Evolutionary conservation across 768 basidiomycete genomes (phyloP).

Genomic region (Brasilioporus rufonigricans): DNA sequence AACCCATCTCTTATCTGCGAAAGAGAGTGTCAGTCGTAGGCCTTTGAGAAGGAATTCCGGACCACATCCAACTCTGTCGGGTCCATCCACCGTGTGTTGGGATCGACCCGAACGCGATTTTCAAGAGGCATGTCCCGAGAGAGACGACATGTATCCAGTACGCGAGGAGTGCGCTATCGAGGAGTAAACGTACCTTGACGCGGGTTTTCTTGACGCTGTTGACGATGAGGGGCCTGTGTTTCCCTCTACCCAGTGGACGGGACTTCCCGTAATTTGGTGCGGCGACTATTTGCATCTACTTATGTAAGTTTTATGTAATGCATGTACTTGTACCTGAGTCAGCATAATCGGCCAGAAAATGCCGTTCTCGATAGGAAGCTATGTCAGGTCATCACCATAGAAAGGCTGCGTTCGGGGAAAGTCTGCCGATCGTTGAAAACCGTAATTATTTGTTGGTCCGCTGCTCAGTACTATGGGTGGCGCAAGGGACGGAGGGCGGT

Average conservation of each 20-base stretch:
- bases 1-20: slow-evolving; percentile 35
- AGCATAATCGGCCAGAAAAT: background rate
- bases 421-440: too few relatives aligned
- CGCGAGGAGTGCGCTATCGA: background rate
- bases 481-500: too few relatives aligned
- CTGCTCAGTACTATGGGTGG: too few relatives aligned
- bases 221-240: slow-evolving; percentile 15
- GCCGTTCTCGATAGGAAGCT: background rate
- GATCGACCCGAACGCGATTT: background rate
- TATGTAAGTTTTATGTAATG: too few relatives aligned
- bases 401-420: too few relatives aligned
- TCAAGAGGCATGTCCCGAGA: background rate
- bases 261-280: slow-evolving; percentile 27
- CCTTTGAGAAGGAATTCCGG: background rate
- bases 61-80: slow-evolving; percentile 18
- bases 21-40: slow-evolving; percentile 14
- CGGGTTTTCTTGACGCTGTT: slow-evolving; percentile 31
- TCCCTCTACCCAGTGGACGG: slow-evolving; percentile 12
- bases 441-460: too few relatives aligned
- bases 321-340: background rate
- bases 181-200: slow-evolving; percentile 31
- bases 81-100: slow-evolving; percentile 23
- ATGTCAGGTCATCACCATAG: too few relatives aligned
- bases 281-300: slow-evolving; percentile 22
- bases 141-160: background rate